phyloP scores from a whole-genome alignment of 441 rosid genomes.

The Omphalea diandra region DNA sequence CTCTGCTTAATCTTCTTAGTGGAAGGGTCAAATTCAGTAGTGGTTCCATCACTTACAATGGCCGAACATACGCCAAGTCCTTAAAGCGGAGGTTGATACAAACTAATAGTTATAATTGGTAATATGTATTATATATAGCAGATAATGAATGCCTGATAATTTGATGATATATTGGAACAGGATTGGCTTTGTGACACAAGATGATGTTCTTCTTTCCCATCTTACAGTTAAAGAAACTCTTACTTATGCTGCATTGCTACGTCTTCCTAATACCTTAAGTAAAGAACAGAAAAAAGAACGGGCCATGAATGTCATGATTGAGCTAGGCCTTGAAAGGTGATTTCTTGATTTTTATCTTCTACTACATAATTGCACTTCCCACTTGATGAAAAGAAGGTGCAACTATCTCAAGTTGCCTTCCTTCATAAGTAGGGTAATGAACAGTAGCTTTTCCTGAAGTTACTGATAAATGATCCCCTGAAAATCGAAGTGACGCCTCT shows the following conservation, averaged over 20 bases:
- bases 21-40: constrained; percentile 4
- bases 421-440: background rate
- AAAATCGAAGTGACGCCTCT: background rate
- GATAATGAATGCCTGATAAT: background rate
- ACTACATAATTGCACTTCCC: no score
- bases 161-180: constrained; percentile 1
- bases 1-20: constrained; percentile 14
- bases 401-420: background rate
- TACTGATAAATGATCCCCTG: background rate
- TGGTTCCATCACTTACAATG: constrained; percentile 14
- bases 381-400: background rate
- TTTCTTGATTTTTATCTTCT: background rate
- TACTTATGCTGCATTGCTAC: constrained; percentile 17
- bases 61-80: constrained; percentile 1
- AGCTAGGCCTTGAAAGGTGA: constrained; percentile 18
- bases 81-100: constrained; percentile 9
- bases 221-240: constrained; percentile 20
- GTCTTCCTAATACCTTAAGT: constrained; percentile 12
- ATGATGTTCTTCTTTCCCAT: constrained; percentile 13
- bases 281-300: constrained; percentile 11
- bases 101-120: background rate
- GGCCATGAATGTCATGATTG: constrained; percentile 14
- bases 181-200: constrained; percentile 18
- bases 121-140: no score
- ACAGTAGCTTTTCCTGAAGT: background rate